Percentiles rank a stretch among this genome's conserved stretches.
Evolutionary conservation across 768 basidiomycete genomes (phyloP).

Genomic region (Tylopilus vinaceipallidus): DNA sequence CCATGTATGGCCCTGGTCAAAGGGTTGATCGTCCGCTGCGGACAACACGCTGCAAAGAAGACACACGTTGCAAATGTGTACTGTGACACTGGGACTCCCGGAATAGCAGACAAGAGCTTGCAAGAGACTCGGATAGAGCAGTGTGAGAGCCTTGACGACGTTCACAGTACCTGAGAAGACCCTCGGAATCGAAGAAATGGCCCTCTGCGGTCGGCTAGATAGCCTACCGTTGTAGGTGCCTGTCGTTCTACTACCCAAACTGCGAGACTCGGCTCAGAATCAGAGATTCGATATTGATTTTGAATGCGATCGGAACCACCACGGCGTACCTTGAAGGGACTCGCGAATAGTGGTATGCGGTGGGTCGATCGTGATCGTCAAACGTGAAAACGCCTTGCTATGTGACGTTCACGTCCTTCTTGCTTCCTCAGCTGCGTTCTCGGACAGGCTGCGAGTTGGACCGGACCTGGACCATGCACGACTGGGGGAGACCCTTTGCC

Average conservation of each 20-base stretch:
- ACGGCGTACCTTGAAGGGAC: no score
- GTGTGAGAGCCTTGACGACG: no score
- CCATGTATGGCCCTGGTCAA: conserved; percentile 4
- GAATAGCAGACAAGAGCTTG: not conserved
- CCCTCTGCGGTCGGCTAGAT: no score
- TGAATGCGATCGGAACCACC: not conserved
- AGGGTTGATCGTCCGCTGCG: no score
- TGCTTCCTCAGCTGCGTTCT: not conserved
- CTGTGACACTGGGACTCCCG: not conserved
- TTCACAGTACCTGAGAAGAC: no score
- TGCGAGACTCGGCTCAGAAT: not conserved
- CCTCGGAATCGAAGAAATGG: no score
- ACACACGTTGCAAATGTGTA: not conserved
- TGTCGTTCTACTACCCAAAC: not conserved
- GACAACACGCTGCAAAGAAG: conserved; percentile 1
- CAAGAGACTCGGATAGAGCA: not conserved
- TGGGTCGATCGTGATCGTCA: conserved; percentile 3
- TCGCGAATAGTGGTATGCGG: no score
- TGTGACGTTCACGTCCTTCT: not conserved
- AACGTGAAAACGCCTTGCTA: not conserved
- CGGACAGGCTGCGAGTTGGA: not conserved
- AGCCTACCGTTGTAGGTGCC: not conserved
- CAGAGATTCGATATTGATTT: not conserved
- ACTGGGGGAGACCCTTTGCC: no score
- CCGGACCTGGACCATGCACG: no score